Conservation (phyloP, 768 basidiomycete species). For the Xerocomellus intermedius region DNA sequence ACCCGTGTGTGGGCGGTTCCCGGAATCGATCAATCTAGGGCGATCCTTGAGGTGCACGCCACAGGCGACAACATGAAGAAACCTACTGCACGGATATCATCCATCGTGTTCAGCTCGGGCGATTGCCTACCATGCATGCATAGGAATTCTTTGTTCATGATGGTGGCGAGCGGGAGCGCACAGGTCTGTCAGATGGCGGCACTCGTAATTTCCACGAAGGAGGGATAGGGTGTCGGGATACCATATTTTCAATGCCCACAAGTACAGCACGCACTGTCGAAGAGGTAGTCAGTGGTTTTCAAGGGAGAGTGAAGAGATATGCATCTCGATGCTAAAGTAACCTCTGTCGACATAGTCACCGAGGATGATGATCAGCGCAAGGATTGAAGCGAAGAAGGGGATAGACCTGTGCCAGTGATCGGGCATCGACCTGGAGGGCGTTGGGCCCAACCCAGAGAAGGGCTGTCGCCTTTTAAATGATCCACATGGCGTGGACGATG, state of each 20-base stretch:
- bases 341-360: slow-evolving; percentile 94
- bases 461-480: slow-evolving; percentile 84
- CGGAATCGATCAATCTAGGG: slow-evolving; percentile 85
- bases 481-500: slow-evolving; percentile 95
- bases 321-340: slow-evolving; percentile 89
- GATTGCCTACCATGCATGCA: slow-evolving; percentile 98
- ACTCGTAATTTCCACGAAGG: slow-evolving; percentile 97
- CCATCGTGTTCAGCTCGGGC: slow-evolving; percentile 92
- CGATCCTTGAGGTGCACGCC: neutral
- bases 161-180: slow-evolving; percentile 87
- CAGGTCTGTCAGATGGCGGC: slow-evolving; percentile 96
- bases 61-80: neutral
- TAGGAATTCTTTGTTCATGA: slow-evolving; percentile 99
- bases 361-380: slow-evolving; percentile 33
- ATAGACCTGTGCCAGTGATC: slow-evolving; percentile 86
- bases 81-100: slow-evolving; percentile 86
- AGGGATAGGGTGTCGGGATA: slow-evolving; percentile 97
- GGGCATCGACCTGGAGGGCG: slow-evolving; percentile 91
- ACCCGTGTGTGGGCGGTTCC: slow-evolving; percentile 73
- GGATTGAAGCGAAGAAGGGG: neutral
- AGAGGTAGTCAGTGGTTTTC: slow-evolving; percentile 1
- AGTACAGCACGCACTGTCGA: slow-evolving; percentile 92
- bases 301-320: slow-evolving; percentile 6
- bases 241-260: slow-evolving; percentile 99
- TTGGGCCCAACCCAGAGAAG: slow-evolving; percentile 84